These are phyloP conservation scores for Babesia divergens DNA, from an alignment of 169 alveolate species.

Conservation along the genomic window DNA sequence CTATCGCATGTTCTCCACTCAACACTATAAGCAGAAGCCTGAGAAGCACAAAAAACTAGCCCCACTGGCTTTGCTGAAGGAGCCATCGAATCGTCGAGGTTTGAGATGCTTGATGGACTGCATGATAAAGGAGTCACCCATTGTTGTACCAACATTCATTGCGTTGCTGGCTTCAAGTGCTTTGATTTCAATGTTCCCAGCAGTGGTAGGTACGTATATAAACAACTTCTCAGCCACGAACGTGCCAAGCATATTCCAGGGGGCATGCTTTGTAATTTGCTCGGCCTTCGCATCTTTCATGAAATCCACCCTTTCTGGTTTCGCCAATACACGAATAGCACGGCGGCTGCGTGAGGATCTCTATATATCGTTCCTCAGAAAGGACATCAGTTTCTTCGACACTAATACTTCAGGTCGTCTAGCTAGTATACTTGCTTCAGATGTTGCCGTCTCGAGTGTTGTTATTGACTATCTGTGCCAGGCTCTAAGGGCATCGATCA, in stretches of 20 bases:
- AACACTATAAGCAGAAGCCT: no score
- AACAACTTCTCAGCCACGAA: slow-evolving; percentile 21
- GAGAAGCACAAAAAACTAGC: no score
- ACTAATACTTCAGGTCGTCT: slow-evolving; percentile 56
- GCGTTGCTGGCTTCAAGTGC: slow-evolving; percentile 44
- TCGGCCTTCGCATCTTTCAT: slow-evolving; percentile 36
- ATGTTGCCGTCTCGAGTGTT: slow-evolving; percentile 56
- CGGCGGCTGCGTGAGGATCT: slow-evolving; percentile 56
- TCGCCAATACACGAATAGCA: slow-evolving; percentile 52
- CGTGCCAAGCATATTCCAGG: slow-evolving; percentile 14
- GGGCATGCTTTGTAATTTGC: not conserved
- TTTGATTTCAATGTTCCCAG: slow-evolving; percentile 26
- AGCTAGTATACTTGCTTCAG: slow-evolving; percentile 54
- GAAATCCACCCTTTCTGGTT: slow-evolving; percentile 18
- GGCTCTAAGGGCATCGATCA: slow-evolving; percentile 13
- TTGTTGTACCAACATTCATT: slow-evolving; percentile 38
- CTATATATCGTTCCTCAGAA: slow-evolving; percentile 54
- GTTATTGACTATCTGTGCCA: slow-evolving; percentile 43
- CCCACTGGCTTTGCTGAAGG: no score
- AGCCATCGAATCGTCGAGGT: slow-evolving; percentile 23
- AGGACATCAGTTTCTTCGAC: slow-evolving; percentile 62
- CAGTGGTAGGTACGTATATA: slow-evolving; percentile 24
- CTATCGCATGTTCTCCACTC: not conserved
- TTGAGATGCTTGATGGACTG: slow-evolving; percentile 1
- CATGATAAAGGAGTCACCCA: slow-evolving; percentile 2